Evolutionary conservation across 805 yeast species (phyloP), one percentile per base, ranked within the genome.

Genomic region (Kodamaea restingae): DNA sequence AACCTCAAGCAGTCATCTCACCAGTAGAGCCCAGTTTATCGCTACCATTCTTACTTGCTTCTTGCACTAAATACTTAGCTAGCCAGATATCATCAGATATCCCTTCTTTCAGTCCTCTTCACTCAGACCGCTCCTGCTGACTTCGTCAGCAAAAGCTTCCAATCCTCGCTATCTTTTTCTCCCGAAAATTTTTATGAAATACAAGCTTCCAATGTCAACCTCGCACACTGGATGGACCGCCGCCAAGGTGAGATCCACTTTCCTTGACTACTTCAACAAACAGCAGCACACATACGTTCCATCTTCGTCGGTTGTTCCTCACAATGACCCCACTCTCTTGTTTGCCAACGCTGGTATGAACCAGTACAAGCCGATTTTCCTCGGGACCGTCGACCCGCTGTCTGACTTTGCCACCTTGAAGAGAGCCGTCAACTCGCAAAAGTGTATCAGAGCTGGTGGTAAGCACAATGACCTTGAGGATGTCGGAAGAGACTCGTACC

Each of bases 271-370:
- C 59, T 93, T 93, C 67, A 67, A 74, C 35, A 63, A 71, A 35
- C 73, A 71, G 7, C 32, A 17, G 21, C 99, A 93, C 62, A 82
- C 80, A 2, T 88, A 76, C 61, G 90, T 93, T 34, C 88, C 96
- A 15, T 84, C 95, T 0, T 88, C 98, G 2, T 86, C 96, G 0
- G 98, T 91, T 20, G 82, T 93, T 44, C 99, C 99, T 39, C 95
- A 84, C 61, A 97, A 93, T 68, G 99, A 93, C 61, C 98, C 99
- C 38, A 91, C 98, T 18, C 75, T 93, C 46, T 71, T 93, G 46
- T 93, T 93, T 60, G 95, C 98, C 58, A 93, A 93, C 61, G 99
- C 99, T 43, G 98, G 98, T 67, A 93, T 93, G 99, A 93, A 93
- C 70, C 99, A 93, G 71, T 93, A 90, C 67, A 93, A 93, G 66